A percentile compares a stretch with the other conserved stretches of the same genome.
These are phyloP conservation scores for Scleroderma citrinum DNA, from an alignment of 768 basidiomycete species.

Conservation along the genomic window DNA sequence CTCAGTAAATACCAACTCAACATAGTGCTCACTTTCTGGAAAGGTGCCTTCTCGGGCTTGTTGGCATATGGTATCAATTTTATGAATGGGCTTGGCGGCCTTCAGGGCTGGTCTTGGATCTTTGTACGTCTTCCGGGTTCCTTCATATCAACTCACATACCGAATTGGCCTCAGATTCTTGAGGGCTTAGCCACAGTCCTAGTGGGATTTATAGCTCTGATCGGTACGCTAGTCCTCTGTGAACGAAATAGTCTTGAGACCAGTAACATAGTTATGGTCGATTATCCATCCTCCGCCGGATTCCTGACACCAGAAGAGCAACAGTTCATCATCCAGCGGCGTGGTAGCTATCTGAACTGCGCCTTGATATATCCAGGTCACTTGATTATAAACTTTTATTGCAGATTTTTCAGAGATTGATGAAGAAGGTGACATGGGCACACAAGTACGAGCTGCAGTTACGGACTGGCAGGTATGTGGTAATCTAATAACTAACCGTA, in stretches of 20 bases:
- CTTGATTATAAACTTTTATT: conserved; percentile 47
- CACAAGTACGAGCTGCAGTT: conserved; percentile 47
- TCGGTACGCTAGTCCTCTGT: conserved; percentile 29
- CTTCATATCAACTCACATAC: background rate
- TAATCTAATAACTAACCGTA: background rate
- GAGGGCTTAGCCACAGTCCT: conserved; percentile 58
- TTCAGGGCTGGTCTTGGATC: conserved; percentile 64
- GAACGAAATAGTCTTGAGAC: background rate
- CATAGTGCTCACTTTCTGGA: too few relatives aligned
- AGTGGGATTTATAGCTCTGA: conserved; percentile 46
- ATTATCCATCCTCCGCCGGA: conserved; percentile 51
- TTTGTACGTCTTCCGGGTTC: conserved; percentile 36
- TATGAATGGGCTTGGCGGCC: conserved; percentile 41
- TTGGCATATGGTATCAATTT: conserved; percentile 51
- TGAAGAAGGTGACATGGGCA: conserved; percentile 53
- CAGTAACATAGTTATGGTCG: conserved; percentile 42
- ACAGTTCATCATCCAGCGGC: conserved; percentile 47
- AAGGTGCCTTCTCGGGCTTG: conserved; percentile 52
- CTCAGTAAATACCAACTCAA: background rate
- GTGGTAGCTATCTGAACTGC: conserved; percentile 35
- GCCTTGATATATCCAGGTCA: too few relatives aligned
- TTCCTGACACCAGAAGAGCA: conserved; percentile 63
- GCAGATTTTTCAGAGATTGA: conserved; percentile 32
- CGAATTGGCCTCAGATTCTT: conserved; percentile 28
- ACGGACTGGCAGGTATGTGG: conserved; percentile 53